A percentile compares a stretch with the other conserved stretches of the same genome.
Conservation (phyloP, 129 eudicot genomes). For the Lactuca saligna region DNA sequence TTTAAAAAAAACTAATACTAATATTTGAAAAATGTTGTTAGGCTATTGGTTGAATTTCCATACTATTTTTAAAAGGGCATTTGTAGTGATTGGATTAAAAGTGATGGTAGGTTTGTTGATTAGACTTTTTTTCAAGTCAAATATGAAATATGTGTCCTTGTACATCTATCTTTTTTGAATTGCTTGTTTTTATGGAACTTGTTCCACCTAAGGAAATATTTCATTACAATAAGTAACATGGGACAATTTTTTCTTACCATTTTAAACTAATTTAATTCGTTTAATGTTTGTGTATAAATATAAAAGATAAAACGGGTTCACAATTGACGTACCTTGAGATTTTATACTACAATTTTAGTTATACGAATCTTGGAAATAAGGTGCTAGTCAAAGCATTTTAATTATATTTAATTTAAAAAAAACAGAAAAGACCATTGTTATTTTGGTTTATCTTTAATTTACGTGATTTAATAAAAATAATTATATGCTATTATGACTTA, state of each 20-base stretch:
- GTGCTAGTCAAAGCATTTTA: neutral
- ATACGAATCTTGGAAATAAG: neutral
- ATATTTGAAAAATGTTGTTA: neutral
- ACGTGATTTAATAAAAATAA: too few species aligned
- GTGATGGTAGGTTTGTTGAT: constrained; percentile 10
- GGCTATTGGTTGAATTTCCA: neutral
- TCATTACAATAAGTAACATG: neutral
- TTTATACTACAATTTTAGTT: neutral
- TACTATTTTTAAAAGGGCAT: neutral
- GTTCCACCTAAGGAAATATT: constrained; percentile 3
- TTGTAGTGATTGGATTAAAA: constrained; percentile 10
- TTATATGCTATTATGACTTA: too few species aligned
- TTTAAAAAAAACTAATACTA: too few species aligned
- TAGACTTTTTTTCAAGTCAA: constrained; percentile 5
- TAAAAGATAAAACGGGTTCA: neutral
- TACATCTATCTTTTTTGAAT: constrained; percentile 5
- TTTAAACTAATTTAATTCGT: neutral
- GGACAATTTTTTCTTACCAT: neutral
- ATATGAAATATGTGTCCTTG: constrained; percentile 5
- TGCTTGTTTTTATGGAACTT: constrained; percentile 11
- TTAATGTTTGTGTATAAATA: neutral
- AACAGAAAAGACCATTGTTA: too few species aligned
- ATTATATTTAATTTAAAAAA: neutral
- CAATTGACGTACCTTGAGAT: neutral
- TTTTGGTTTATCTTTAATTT: neutral